A percentile compares a stretch with the other conserved stretches of the same genome.
These are phyloP conservation scores for Eimeria praecox DNA, from an alignment of 169 alveolate species.

Conservation along the genomic window DNA sequence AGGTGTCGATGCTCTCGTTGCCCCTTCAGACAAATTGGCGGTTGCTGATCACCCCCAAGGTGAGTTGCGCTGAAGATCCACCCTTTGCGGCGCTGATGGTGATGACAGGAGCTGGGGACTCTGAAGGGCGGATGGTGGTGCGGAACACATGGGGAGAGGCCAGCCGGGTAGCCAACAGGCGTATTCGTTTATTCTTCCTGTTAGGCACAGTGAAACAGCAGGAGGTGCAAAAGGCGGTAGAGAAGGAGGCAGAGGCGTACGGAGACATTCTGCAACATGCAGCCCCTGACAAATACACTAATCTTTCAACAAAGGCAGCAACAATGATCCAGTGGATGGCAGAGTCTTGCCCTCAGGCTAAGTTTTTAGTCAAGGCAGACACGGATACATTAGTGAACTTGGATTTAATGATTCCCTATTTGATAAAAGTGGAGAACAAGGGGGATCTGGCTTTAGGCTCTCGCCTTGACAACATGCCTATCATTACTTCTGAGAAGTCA, in stretches of 20 bases:
- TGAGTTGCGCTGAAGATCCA: slow-evolving; percentile 49
- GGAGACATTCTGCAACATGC: slow-evolving; percentile 60
- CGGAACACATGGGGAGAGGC: slow-evolving; percentile 65
- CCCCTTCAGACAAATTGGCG: slow-evolving; percentile 57
- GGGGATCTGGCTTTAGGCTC: slow-evolving; percentile 50
- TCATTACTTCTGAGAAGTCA: background rate
- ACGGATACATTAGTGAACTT: slow-evolving; percentile 47
- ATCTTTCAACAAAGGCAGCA: slow-evolving; percentile 39
- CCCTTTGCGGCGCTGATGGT: slow-evolving; percentile 42
- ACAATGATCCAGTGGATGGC: slow-evolving; percentile 59
- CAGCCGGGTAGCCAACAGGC: background rate
- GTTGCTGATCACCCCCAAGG: slow-evolving; percentile 42
- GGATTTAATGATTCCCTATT: slow-evolving; percentile 53
- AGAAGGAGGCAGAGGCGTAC: slow-evolving; percentile 40
- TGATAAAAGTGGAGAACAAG: slow-evolving; percentile 34
- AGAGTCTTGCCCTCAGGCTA: slow-evolving; percentile 54
- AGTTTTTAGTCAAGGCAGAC: slow-evolving; percentile 64
- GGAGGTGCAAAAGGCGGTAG: slow-evolving; percentile 33
- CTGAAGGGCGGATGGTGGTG: background rate
- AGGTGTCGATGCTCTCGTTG: slow-evolving; percentile 59
- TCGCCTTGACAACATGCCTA: slow-evolving; percentile 51
- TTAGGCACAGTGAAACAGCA: background rate
- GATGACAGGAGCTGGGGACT: slow-evolving; percentile 56
- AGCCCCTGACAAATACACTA: slow-evolving; percentile 71
- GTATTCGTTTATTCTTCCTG: slow-evolving; percentile 53